A percentile compares a stretch with the other conserved stretches of the same genome.
phyloP scores from a whole-genome alignment of 139 green algal species.

The Chlamydomonas sp. region DNA sequence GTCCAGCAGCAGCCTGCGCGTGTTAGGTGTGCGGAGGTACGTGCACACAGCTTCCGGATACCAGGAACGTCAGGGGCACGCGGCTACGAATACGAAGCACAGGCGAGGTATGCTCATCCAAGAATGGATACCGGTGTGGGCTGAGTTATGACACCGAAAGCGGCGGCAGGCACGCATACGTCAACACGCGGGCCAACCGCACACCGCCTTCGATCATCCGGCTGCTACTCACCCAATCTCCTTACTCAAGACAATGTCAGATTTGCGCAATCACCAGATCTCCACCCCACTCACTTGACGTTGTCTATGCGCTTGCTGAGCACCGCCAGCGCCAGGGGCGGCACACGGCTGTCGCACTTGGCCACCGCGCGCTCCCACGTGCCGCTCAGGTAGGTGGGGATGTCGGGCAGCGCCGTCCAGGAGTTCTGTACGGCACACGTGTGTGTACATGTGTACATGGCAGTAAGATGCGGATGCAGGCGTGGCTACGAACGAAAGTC shows the following conservation, averaged over 20 bases:
- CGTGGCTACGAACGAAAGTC: no score
- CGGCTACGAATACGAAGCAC: no score
- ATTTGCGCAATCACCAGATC: neutral
- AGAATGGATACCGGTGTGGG: no score
- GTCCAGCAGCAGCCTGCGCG: constrained; percentile 12
- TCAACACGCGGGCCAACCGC: no score
- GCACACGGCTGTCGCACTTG: neutral
- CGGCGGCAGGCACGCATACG: no score
- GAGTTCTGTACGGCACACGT: neutral
- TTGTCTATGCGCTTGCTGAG: constrained; percentile 12
- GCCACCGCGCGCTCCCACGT: constrained; percentile 17
- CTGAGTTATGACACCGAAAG: no score
- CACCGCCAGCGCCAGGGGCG: constrained; percentile 15
- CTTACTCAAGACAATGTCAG: neutral
- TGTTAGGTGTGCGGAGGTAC: neutral
- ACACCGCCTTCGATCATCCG: no score
- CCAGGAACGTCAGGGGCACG: neutral
- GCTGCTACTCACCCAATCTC: no score
- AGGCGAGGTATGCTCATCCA: no score
- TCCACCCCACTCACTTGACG: neutral
- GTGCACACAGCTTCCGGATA: neutral
- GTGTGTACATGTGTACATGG: no score
- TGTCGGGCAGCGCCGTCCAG: constrained; percentile 13
- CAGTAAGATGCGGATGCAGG: no score
- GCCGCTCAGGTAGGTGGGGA: constrained; percentile 28